A percentile compares a stretch with the other conserved stretches of the same genome.
Conservation (phyloP, 805 yeast genomes). For the Saccharomycopsis sp. region DNA sequence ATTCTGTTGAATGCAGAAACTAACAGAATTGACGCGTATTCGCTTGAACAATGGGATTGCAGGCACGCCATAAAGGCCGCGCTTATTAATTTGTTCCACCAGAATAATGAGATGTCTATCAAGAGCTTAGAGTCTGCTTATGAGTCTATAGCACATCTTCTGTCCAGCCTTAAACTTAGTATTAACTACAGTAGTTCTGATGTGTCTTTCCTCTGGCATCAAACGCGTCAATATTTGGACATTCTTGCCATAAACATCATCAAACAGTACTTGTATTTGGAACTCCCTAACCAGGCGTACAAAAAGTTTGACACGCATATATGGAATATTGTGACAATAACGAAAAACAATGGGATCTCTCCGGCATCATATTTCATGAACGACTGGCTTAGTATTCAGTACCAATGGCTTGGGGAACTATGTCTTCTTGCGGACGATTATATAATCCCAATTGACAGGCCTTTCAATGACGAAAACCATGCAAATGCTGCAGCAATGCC, state of each 20-base stretch:
- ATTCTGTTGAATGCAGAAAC: conserved; percentile 2
- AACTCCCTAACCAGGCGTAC: conserved; percentile 52
- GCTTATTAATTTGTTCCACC: conserved; percentile 41
- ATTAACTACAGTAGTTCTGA: conserved; percentile 13
- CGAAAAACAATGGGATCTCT: conserved; percentile 27
- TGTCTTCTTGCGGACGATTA: conserved; percentile 41
- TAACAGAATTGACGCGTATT: conserved; percentile 20
- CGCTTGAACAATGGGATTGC: conserved; percentile 38
- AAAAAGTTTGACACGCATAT: conserved; percentile 61
- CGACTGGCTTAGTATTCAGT: conserved; percentile 59
- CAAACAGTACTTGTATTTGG: conserved; percentile 51
- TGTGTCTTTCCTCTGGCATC: conserved; percentile 33
- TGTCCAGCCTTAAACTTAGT: conserved; percentile 26
- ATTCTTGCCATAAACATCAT: conserved; percentile 55
- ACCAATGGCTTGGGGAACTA: conserved; percentile 58
- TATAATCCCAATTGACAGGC: conserved; percentile 34
- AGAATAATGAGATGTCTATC: conserved; percentile 41
- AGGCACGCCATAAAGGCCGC: conserved; percentile 49
- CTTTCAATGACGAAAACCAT: conserved; percentile 28
- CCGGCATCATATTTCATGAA: conserved; percentile 28
- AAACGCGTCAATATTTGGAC: conserved; percentile 49
- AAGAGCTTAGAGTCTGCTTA: conserved; percentile 47
- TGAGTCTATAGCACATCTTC: conserved; percentile 39
- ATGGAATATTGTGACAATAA: conserved; percentile 38
- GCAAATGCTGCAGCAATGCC: conserved; percentile 32